These are phyloP conservation scores for Adansonia gregorii DNA, from an alignment of 441 rosid species.

Conservation along the genomic window DNA sequence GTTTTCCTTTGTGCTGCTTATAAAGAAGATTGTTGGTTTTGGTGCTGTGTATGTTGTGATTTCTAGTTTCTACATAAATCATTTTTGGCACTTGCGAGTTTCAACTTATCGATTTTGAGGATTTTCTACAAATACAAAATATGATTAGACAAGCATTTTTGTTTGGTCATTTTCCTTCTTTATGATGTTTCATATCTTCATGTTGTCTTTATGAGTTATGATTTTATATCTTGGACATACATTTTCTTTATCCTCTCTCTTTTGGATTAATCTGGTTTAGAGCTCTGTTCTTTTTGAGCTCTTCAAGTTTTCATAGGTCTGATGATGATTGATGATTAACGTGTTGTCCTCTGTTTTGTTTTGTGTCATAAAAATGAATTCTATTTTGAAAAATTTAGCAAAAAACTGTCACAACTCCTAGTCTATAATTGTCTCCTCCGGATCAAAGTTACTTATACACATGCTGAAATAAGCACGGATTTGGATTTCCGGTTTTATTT, in stretches of 20 bases:
- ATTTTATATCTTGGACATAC: background rate
- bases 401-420: background rate
- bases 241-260: background rate
- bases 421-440: background rate
- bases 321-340: slow-evolving; percentile 16
- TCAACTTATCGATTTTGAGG: slow-evolving; percentile 10
- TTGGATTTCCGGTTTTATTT: slow-evolving; percentile 1
- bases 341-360: background rate
- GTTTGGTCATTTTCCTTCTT: background rate
- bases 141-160: background rate
- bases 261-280: slow-evolving; percentile 23
- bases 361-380: background rate
- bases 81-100: slow-evolving; percentile 6
- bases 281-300: background rate
- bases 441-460: background rate
- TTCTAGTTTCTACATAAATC: background rate
- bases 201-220: background rate
- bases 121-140: slow-evolving; percentile 14
- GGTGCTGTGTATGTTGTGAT: background rate
- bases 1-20: background rate
- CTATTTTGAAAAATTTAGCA: background rate
- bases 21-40: background rate
- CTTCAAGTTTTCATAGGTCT: background rate
- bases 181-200: background rate
- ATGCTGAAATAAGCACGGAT: background rate